phyloP scores from a whole-genome alignment of 2,329 filamentous ascomycete genomes.

The Pestalotiopsis sp. region DNA sequence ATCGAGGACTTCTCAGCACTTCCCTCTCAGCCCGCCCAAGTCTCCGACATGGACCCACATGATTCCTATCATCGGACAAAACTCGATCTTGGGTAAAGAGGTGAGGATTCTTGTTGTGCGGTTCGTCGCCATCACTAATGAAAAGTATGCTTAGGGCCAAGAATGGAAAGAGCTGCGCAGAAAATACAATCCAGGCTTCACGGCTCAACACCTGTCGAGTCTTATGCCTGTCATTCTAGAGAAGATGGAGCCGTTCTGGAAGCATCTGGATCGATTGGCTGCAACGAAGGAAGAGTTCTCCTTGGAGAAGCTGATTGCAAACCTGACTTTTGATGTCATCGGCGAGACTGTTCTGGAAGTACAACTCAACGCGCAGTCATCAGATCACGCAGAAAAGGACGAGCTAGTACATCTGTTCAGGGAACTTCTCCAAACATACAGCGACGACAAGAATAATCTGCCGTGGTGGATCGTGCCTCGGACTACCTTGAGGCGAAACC shows the following conservation, averaged over 20 bases:
- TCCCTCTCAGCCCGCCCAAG: conserved; percentile 36
- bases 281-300: conserved; percentile 27
- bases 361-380: conserved; percentile 16
- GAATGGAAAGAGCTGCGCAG: conserved; percentile 30
- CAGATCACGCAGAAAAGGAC: conserved; percentile 18
- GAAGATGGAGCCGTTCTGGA: conserved; percentile 33
- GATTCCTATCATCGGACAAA: background rate
- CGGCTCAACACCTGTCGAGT: conserved; percentile 38
- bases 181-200: conserved; percentile 39
- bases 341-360: conserved; percentile 17
- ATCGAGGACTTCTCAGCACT: conserved; percentile 31
- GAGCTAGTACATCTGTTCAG: conserved; percentile 33
- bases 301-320: conserved; percentile 29
- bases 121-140: background rate
- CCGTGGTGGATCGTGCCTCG: conserved; percentile 36
- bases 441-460: conserved; percentile 31
- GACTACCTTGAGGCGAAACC: conserved; percentile 24
- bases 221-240: conserved; percentile 38
- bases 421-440: conserved; percentile 22
- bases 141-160: conserved; percentile 5
- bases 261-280: conserved; percentile 32
- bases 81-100: conserved; percentile 1
- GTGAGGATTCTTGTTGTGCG: background rate
- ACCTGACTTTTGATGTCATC: conserved; percentile 23
- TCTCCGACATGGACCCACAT: conserved; percentile 19